A percentile compares a stretch with the other conserved stretches of the same genome.
These are phyloP conservation scores for Xylaria castorea DNA, from an alignment of 495 filamentous ascomycete genomes.

Conservation along the genomic window DNA sequence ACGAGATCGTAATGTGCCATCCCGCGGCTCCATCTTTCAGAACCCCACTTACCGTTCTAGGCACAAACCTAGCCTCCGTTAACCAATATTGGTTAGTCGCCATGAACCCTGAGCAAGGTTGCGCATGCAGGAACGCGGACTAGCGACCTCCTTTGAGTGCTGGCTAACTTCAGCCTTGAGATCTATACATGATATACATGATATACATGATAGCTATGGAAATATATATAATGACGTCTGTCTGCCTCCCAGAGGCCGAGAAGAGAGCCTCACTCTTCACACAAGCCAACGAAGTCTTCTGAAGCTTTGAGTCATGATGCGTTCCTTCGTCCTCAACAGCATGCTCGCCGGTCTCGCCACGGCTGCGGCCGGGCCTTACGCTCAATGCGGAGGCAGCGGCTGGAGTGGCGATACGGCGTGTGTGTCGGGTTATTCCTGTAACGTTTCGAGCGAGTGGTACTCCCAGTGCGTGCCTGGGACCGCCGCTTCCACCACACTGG, in stretches of 20 bases:
- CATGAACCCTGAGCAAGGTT: conserved; percentile 1
- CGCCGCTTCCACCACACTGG: conserved; percentile 16
- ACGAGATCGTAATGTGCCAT: conserved; percentile 10
- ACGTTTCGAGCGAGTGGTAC: conserved; percentile 52
- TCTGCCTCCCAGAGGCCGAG: not conserved
- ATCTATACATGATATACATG: not conserved
- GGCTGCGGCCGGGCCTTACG: conserved; percentile 35
- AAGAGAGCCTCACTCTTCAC: conserved; percentile 10
- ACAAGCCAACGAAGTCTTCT: not conserved
- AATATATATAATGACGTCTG: conserved; percentile 24
- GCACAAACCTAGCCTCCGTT: conserved; percentile 17
- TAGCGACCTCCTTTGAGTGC: conserved; percentile 24
- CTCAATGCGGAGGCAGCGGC: conserved; percentile 55
- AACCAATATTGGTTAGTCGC: conserved; percentile 25
- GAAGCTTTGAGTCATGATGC: conserved; percentile 20
- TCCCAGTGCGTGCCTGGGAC: conserved; percentile 46
- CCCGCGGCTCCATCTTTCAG: not conserved
- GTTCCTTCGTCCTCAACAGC: conserved; percentile 16
- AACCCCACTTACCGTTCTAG: conserved; percentile 25
- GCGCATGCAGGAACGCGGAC: conserved; percentile 25
- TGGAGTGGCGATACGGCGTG: conserved; percentile 52
- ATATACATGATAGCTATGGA: not conserved
- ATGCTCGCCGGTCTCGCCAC: conserved; percentile 14
- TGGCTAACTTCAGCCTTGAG: not conserved
- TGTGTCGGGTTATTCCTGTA: conserved; percentile 49